Base-by-base conservation (phyloP, 768 basidiomycete species). In the Paxillus involutus region DNA sequence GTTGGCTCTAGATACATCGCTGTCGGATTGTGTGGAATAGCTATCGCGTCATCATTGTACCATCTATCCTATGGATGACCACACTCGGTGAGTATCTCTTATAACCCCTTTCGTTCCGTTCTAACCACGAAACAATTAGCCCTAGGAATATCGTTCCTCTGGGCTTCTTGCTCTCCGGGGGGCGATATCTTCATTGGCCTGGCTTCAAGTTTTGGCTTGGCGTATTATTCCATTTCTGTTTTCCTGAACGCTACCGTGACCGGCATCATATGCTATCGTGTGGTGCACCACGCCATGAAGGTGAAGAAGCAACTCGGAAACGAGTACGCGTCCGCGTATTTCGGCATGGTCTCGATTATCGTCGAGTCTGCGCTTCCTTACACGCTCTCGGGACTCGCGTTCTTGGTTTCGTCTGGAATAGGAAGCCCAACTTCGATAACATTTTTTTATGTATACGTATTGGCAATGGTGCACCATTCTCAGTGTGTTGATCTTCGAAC, bases 1-100 rank as follows among this genome's bases (percentile, higher is more conserved):
- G 10, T 16, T n/a, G 30, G 11, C 36, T 12, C 24, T 42, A 78
- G 77, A 64, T 78, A 32, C 69, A 74, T 50, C 73, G 75, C n/a
- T 73, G 71, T 53, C 71, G 55, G 35, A 59, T 72, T 29, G 58
- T 78, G 16, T 76, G 72, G 65, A 24, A 50, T 24, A 57, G 47
- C 45, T 41, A 48, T 42, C 51, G 54, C 21, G 47, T 65, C 1
- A 36, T 67, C 16, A 0, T 65, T 1, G n/a, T 63, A 6, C 67
- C 69, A 2, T 49, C 11, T 1, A 44, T 64, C 24, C 3, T 69
- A 29, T 69, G 69, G 67, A 1, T 60, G 3, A 43, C 33, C 14
- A 63, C 69, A 5, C 41, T 71, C 9, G 67, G 67, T 71, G 36
- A 57, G 67, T 65, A 64, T 32, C 71, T 70, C 12, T 29, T 44